Conservation (phyloP, 192 early-diverging fungal species). For the Coemansia sp. region DNA sequence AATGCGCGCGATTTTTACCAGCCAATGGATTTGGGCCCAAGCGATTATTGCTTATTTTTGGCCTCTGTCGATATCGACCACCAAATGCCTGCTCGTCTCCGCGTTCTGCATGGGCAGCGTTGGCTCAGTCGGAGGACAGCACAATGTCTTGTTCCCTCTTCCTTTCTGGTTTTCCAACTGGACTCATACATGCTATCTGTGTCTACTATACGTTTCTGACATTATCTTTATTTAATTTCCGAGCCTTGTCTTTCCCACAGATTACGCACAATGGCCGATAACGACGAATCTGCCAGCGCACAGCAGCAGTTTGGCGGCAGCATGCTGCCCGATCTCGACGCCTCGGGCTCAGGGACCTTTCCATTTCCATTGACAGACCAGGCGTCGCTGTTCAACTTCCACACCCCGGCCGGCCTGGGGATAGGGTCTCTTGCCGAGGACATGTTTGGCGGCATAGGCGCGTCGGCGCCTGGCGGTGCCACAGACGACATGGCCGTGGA, state of each 20-base stretch:
- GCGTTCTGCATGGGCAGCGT: not conserved
- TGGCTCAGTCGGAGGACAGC: not conserved
- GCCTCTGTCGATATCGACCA: not conserved
- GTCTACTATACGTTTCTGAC: not conserved
- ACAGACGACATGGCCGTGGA: conserved; percentile 13
- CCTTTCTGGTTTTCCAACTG: not conserved
- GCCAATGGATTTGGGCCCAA: conserved; percentile 30
- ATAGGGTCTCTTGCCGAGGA: conserved; percentile 25
- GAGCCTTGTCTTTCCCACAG: not conserved
- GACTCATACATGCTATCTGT: not conserved
- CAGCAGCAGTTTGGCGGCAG: conserved; percentile 6
- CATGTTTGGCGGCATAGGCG: conserved; percentile 14
- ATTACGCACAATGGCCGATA: conserved; percentile 5
- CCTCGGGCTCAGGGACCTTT: conserved; percentile 26
- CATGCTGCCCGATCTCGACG: conserved; percentile 20
- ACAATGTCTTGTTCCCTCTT: not conserved
- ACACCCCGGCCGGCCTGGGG: conserved; percentile 35
- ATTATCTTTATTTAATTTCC: not conserved
- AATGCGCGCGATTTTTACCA: conserved; percentile 38
- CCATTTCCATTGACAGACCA: conserved; percentile 49
- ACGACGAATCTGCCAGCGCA: conserved; percentile 4
- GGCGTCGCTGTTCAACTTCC: conserved; percentile 54
- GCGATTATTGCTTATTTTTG: not conserved
- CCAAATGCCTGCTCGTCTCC: not conserved
- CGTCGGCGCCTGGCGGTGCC: not conserved